phyloP scores from a whole-genome alignment of 2,329 filamentous ascomycete genomes.

The Epichloe amarillans region DNA sequence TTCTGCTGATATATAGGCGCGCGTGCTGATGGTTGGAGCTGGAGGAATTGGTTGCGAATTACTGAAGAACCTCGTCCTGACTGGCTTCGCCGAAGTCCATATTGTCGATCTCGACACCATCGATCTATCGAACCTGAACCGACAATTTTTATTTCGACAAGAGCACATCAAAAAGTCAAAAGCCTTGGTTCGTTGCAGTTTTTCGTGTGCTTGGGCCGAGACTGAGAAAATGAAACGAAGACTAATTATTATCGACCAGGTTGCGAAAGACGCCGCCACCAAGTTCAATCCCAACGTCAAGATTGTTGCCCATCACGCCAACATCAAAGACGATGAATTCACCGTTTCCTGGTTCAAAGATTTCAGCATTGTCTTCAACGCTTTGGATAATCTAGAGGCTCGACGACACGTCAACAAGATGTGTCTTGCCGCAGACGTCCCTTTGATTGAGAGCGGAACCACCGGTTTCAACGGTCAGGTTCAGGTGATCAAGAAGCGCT shows the following conservation, averaged over 20 bases:
- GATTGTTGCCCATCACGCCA: conserved; percentile 80
- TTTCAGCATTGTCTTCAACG: conserved; percentile 88
- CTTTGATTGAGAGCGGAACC: conserved; percentile 89
- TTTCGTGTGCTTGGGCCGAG: neutral
- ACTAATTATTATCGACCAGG: conserved; percentile 33
- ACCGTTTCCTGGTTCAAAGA: conserved; percentile 74
- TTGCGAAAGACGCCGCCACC: conserved; percentile 82
- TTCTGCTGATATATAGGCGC: conserved; percentile 40
- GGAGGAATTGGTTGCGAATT: conserved; percentile 97
- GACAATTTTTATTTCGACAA: conserved; percentile 90
- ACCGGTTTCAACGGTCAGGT: conserved; percentile 97
- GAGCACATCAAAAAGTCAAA: conserved; percentile 98
- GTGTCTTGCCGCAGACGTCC: conserved; percentile 83
- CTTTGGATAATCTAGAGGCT: conserved; percentile 88
- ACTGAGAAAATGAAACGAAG: neutral
- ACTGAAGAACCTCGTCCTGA: conserved; percentile 87
- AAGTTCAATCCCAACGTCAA: conserved; percentile 82
- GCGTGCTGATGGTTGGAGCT: conserved; percentile 86
- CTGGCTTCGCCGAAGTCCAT: conserved; percentile 84
- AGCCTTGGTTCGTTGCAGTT: conserved; percentile 53
- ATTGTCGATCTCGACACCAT: conserved; percentile 97
- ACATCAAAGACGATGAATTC: conserved; percentile 85
- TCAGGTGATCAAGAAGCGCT: conserved; percentile 84
- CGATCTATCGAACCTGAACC: conserved; percentile 92
- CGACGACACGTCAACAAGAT: conserved; percentile 93